Evolutionary conservation across 2,329 filamentous ascomycete genomes (phyloP).

Genomic region (Colletotrichum sp.): DNA sequence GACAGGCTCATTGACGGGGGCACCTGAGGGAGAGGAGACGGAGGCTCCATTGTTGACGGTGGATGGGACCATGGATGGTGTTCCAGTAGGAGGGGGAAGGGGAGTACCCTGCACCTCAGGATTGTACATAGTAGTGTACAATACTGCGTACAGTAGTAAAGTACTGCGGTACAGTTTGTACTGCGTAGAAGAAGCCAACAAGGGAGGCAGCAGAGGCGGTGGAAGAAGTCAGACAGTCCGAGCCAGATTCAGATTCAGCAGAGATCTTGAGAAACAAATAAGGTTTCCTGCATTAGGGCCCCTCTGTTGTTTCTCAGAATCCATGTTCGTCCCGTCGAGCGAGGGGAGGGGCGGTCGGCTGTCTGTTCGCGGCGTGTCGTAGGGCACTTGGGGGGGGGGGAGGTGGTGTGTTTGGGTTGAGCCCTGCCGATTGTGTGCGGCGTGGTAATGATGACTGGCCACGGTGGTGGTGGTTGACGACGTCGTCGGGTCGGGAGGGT

Average conservation of each 20-base stretch:
- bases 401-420: neutral
- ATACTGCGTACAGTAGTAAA: too few relatives aligned
- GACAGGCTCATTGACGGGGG: neutral
- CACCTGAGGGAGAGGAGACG: constrained; percentile 2
- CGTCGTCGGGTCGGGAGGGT: neutral
- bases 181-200: neutral
- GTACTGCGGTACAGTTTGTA: too few relatives aligned
- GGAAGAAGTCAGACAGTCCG: constrained; percentile 4
- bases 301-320: constrained; percentile 18
- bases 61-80: neutral
- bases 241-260: constrained; percentile 12
- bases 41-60: neutral
- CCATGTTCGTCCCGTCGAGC: constrained; percentile 19
- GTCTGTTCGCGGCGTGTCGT: constrained; percentile 12
- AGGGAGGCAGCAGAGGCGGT: neutral
- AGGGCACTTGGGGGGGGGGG: neutral
- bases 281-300: constrained; percentile 20
- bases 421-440: neutral
- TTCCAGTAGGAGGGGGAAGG: neutral
- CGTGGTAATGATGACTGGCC: neutral
- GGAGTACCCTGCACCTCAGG: neutral
- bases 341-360: neutral
- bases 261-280: constrained; percentile 20
- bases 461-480: neutral
- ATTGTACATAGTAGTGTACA: too few relatives aligned